Evolutionary conservation across 768 basidiomycete genomes (phyloP), one percentile per base, ranked within the genome.

Genomic region (Strobilomyces confusus): DNA sequence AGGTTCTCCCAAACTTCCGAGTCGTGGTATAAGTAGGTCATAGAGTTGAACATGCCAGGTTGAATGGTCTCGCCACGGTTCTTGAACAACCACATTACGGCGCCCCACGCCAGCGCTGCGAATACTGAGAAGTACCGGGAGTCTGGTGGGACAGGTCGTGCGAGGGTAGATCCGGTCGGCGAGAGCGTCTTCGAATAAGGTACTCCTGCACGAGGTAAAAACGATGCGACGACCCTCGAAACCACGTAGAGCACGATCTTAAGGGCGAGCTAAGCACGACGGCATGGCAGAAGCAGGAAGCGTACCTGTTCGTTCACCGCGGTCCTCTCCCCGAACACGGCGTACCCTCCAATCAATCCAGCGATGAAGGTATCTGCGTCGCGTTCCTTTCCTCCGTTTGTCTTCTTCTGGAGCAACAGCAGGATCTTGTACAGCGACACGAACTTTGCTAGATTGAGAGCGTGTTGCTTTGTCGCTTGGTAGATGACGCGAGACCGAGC

Each of bases 221-320:
- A 86, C 7, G 95, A 89, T 17, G 95, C 87, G 41, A 98, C 77
- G 43, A 95, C 91, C 46, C 97, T 86, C 23, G 92, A 92, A 53
- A 89, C 84, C 56, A 99, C 92, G 66, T 98, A 99, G 55, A 99
- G 84, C 20, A 98, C 97, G 61, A 98, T 97, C 92, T 97, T 57
- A 46, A 26, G 42, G 48, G 41, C 36, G 29, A 36, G 36, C n/a
- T 54, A 13, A 57, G 52, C 47, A 49, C 50, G 50, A 55, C 23
- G 3, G 32, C 29, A 34, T n/a, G 12, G 4, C 55, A 58, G 13
- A 58, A 55, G 49, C 44, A 3, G n/a, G 44, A 19, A 42, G 22
- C 82, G 36, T 60, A 92, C 93, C 83, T 94, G 92, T 68, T 95
- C 93, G 60, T 95, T 94, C 56, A 95, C 84, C 17, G 92, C 89